Percentiles rank a stretch among this genome's conserved stretches.
Conservation (phyloP, 306 rosid species). For the Trifolium subterraneum region DNA sequence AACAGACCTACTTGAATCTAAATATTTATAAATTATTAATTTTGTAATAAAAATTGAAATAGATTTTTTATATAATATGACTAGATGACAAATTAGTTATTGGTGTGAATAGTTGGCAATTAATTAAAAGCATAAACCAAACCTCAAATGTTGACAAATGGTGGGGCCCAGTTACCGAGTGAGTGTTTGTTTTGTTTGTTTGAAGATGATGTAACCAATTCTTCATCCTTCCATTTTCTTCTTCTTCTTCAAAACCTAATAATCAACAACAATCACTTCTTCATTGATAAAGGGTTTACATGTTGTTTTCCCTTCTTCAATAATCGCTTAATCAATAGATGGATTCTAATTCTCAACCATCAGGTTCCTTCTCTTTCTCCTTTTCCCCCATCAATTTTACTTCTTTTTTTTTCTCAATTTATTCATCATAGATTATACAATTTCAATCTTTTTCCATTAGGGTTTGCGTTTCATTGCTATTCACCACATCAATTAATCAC, state of each 20-base stretch:
- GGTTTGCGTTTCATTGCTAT: background rate
- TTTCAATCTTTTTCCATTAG: background rate
- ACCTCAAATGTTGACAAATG: background rate
- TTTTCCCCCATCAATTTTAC: too few relatives aligned
- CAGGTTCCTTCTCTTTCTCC: slow-evolving; percentile 9
- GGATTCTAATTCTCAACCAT: slow-evolving; percentile 26
- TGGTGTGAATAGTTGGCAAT: too few relatives aligned
- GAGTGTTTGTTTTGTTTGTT: too few relatives aligned
- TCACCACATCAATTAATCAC: slow-evolving; percentile 2
- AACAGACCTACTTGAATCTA: too few relatives aligned
- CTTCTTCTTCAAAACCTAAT: background rate
- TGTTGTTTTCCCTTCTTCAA: slow-evolving; percentile 17
- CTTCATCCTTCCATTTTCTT: background rate
- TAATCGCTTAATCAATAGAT: background rate
- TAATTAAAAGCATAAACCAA: background rate
- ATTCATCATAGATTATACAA: background rate
- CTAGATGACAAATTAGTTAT: too few relatives aligned
- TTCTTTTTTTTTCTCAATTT: background rate
- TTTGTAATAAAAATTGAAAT: too few relatives aligned
- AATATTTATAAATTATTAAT: too few relatives aligned
- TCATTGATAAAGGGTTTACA: background rate
- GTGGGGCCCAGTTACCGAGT: background rate
- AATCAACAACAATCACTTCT: background rate
- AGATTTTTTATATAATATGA: too few relatives aligned
- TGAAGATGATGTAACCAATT: background rate